Base-by-base conservation (phyloP, 2,329 filamentous ascomycete species). In the Cordyceps cicadae region DNA sequence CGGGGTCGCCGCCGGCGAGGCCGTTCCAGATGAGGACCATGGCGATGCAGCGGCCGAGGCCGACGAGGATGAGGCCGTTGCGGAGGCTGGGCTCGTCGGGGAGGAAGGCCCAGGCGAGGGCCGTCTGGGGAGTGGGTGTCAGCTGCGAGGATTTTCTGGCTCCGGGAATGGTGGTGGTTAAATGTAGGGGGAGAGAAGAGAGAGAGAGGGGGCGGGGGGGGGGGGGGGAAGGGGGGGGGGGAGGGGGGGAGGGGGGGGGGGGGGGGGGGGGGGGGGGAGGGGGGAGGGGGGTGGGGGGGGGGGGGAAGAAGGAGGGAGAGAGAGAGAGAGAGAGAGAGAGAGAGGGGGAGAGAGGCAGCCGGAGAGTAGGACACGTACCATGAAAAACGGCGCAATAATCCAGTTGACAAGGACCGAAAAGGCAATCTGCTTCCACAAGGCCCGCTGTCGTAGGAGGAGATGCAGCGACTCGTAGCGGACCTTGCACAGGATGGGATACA, bases 401-500 rank as follows among this genome's bases (percentile, higher is more conserved):
- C 88, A 92, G 67, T 92, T 92, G 37, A 89, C 69, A 6, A 89
- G 66, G 17, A 92, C 73, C 60, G 85, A 89, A 67, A 92, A 87
- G 0, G 68, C 76, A 54, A 92, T 81, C 70, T 92, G 88, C 46
- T 83, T 79, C 88, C 87, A 92, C 3, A 92, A 75, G 1, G 76
- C 74, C 11, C 77, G 77, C 12, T 81, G 75, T 5, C 73, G 70
- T 62, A 91, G 80, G 3, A 88, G 75, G 5, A 80, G 75, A 70
- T 90, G 87, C 32, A 92, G 72, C 0, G 81, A 82, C 70, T 92
- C 89, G 73, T 83, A 91, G 45, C 82, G 81, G 12, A 92, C 86
- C 71, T 91, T 91, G 78, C 88, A 91, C 1, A 92, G 76, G 62
- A 92, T 92, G 0, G 89, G 89, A 69, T 91, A 92, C 87, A 92